phyloP scores from a whole-genome alignment of 345 rosid genomes.

The Dipteronia sinensis region DNA sequence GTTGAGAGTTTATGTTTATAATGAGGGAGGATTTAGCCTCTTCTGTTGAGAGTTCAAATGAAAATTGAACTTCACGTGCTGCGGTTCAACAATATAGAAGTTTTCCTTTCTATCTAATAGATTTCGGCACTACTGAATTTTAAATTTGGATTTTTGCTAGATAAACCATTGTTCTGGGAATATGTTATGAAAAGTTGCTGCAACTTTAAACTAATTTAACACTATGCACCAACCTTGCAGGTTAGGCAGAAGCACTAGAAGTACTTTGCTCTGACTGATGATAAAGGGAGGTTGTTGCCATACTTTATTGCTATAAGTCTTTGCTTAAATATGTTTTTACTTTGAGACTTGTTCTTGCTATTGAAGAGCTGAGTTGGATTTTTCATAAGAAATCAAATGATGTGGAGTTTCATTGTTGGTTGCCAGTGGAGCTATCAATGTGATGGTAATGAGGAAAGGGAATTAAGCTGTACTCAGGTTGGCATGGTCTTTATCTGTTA shows the following conservation, averaged over 20 bases:
- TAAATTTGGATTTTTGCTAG: neutral
- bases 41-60: too few relatives aligned
- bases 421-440: conserved; percentile 87
- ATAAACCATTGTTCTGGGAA: neutral
- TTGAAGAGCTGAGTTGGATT: conserved; percentile 6
- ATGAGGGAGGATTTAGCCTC: neutral
- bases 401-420: conserved; percentile 53
- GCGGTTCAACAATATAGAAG: neutral
- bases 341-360: conserved; percentile 19
- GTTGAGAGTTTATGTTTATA: neutral
- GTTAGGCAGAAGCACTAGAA: too few relatives aligned
- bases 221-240: conserved; percentile 38
- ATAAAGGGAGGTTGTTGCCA: conserved; percentile 69
- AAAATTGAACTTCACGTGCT: neutral
- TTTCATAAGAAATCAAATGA: conserved; percentile 20
- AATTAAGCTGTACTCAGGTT: conserved; percentile 99
- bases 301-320: conserved; percentile 78
- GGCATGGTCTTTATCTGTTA: conserved; percentile 18
- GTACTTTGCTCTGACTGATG: too few relatives aligned
- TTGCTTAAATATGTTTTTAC: conserved; percentile 17
- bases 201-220: conserved; percentile 18
- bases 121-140: neutral
- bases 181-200: neutral
- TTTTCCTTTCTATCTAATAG: neutral
- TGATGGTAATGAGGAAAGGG: conserved; percentile 76